Evolutionary conservation across 495 filamentous ascomycete species (phyloP).

Genomic region (Daldinia bambusicola): DNA sequence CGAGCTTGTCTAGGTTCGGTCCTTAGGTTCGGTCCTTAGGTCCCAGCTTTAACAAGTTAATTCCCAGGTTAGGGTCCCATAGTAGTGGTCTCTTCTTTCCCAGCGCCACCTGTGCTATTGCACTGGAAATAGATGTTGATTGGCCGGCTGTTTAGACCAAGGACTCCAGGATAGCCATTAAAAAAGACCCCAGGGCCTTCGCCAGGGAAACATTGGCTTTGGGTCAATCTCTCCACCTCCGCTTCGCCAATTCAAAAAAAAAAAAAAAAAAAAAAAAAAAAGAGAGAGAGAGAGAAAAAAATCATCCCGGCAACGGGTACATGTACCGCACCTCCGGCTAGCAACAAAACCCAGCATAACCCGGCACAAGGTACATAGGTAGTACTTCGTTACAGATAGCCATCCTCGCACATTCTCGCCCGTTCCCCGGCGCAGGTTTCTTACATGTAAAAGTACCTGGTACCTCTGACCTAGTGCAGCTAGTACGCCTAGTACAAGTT

Average conservation of each 20-base stretch:
- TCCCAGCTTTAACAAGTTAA: slow-evolving; percentile 3
- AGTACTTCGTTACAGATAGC: background rate
- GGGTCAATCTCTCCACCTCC: slow-evolving; percentile 42
- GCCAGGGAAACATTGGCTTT: slow-evolving; percentile 41
- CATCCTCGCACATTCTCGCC: slow-evolving; percentile 1
- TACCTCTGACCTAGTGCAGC: no score
- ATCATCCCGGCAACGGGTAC: slow-evolving; percentile 45
- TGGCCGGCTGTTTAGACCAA: slow-evolving; percentile 39
- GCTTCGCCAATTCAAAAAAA: slow-evolving; percentile 41
- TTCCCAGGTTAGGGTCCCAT: slow-evolving; percentile 8
- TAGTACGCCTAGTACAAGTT: background rate
- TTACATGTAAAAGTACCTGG: no score
- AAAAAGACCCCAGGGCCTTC: slow-evolving; percentile 8
- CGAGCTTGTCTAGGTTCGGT: slow-evolving; percentile 8
- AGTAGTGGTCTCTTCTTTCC: slow-evolving; percentile 24
- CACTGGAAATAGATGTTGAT: slow-evolving; percentile 25
- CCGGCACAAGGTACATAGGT: background rate
- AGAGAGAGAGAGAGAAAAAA: background rate
- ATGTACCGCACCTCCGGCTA: slow-evolving; percentile 46
- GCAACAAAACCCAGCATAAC: slow-evolving; percentile 28
- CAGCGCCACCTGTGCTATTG: slow-evolving; percentile 35
- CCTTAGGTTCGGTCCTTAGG: slow-evolving; percentile 9
- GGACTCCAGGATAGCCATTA: slow-evolving; percentile 4
- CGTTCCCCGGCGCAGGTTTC: slow-evolving; percentile 10
- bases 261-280: slow-evolving; percentile 16